Conservation (phyloP, 2,329 filamentous ascomycete species). For the Cytospora mali region DNA sequence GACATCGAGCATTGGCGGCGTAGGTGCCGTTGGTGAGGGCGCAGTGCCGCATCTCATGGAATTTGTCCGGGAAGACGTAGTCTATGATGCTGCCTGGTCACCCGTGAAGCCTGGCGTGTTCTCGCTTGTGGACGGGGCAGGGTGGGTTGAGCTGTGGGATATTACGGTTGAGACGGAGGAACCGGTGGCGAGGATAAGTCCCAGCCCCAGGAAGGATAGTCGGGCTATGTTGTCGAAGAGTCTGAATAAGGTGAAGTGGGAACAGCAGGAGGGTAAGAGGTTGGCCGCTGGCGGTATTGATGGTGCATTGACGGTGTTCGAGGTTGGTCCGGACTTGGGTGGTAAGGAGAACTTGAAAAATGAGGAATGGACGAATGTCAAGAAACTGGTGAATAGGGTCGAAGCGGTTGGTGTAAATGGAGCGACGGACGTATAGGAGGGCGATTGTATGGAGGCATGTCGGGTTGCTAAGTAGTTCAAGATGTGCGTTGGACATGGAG, state of each 20-base stretch:
- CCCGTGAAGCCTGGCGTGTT: constrained; percentile 94
- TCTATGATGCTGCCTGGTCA: constrained; percentile 96
- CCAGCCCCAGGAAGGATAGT: constrained; percentile 66
- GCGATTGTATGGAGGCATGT: background rate
- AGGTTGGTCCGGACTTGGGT: constrained; percentile 80
- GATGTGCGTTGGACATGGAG: constrained; percentile 17
- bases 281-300: constrained; percentile 91
- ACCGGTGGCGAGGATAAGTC: constrained; percentile 78
- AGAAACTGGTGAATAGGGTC: constrained; percentile 79
- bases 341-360: constrained; percentile 81
- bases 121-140: constrained; percentile 89
- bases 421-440: constrained; percentile 43
- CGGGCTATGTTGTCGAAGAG: constrained; percentile 77
- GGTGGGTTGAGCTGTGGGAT: constrained; percentile 93
- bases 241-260: constrained; percentile 94
- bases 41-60: constrained; percentile 77
- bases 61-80: constrained; percentile 90
- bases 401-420: constrained; percentile 63
- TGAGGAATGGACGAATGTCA: constrained; percentile 92
- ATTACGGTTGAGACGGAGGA: constrained; percentile 91
- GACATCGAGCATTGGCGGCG: constrained; percentile 58
- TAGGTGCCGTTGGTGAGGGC: constrained; percentile 46
- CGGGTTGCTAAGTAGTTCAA: constrained; percentile 7
- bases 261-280: constrained; percentile 82
- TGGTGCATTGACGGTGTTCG: constrained; percentile 87